phyloP scores from a whole-genome alignment of 495 filamentous ascomycete genomes.

The Penicillium atrosanguineum region DNA sequence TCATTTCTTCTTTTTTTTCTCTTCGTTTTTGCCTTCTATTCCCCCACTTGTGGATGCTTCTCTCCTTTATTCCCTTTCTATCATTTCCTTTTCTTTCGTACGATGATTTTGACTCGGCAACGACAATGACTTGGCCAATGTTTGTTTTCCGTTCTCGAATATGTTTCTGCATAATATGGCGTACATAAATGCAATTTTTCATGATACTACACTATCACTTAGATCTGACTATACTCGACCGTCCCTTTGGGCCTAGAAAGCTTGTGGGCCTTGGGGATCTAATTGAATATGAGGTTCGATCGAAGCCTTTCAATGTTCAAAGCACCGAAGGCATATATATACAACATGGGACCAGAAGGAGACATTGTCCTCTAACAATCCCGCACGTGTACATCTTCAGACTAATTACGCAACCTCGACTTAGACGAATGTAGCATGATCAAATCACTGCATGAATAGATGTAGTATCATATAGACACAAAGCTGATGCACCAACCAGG shows the following conservation, averaged over 20 bases:
- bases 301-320: too few species aligned
- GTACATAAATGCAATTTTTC: conserved; percentile 26
- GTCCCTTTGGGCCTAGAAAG: too few species aligned
- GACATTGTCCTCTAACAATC: background rate
- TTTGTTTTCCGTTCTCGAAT: conserved; percentile 15
- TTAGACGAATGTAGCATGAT: background rate
- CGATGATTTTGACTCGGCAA: conserved; percentile 13
- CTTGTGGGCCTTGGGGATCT: too few species aligned
- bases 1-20: background rate
- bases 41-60: background rate
- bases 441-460: background rate
- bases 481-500: background rate
- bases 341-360: too few species aligned
- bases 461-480: background rate
- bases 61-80: background rate
- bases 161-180: conserved; percentile 29
- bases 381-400: background rate
- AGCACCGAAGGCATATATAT: too few species aligned
- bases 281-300: too few species aligned
- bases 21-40: conserved; percentile 4
- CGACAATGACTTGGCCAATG: background rate
- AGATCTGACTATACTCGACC: background rate
- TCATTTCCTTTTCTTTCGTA: background rate
- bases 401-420: background rate
- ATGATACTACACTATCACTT: conserved; percentile 15